A percentile compares a stretch with the other conserved stretches of the same genome.
These are phyloP conservation scores for Podospora comata DNA, from an alignment of 495 filamentous ascomycete genomes.

Conservation along the genomic window DNA sequence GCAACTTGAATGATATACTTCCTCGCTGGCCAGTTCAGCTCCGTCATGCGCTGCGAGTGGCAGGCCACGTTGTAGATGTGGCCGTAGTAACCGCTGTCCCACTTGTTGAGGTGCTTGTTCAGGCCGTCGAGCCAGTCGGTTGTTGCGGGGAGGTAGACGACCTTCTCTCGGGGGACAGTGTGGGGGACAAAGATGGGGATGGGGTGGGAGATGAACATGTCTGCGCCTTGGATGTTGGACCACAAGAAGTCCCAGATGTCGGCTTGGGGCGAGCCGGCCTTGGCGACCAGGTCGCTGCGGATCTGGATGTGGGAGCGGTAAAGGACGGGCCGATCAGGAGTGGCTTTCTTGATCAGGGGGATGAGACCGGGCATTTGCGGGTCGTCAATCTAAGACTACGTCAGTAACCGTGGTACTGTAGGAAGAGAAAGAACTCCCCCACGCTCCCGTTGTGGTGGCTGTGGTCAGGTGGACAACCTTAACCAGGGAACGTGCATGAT, in stretches of 20 bases:
- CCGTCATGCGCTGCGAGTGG: slow-evolving; percentile 56
- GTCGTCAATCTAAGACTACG: slow-evolving; percentile 60
- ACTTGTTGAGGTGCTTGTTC: slow-evolving; percentile 73
- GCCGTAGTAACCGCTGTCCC: slow-evolving; percentile 74
- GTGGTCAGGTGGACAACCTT: slow-evolving; percentile 18
- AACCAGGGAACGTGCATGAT: not conserved
- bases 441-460: not conserved
- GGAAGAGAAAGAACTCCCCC: slow-evolving; percentile 8
- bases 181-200: slow-evolving; percentile 73
- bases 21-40: slow-evolving; percentile 65
- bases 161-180: slow-evolving; percentile 61
- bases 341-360: slow-evolving; percentile 66
- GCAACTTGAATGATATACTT: slow-evolving; percentile 81
- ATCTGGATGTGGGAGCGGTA: slow-evolving; percentile 86
- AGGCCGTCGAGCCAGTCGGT: slow-evolving; percentile 90
- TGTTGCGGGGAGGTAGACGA: slow-evolving; percentile 77
- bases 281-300: slow-evolving; percentile 65
- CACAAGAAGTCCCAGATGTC: slow-evolving; percentile 79
- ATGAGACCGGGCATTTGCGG: slow-evolving; percentile 86
- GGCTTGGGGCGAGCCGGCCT: slow-evolving; percentile 61
- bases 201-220: slow-evolving; percentile 84
- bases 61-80: slow-evolving; percentile 69
- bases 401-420: slow-evolving; percentile 19
- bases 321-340: slow-evolving; percentile 73
- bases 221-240: slow-evolving; percentile 64